phyloP scores from a whole-genome alignment of 768 basidiomycete genomes.

The Suillus bovinus region DNA sequence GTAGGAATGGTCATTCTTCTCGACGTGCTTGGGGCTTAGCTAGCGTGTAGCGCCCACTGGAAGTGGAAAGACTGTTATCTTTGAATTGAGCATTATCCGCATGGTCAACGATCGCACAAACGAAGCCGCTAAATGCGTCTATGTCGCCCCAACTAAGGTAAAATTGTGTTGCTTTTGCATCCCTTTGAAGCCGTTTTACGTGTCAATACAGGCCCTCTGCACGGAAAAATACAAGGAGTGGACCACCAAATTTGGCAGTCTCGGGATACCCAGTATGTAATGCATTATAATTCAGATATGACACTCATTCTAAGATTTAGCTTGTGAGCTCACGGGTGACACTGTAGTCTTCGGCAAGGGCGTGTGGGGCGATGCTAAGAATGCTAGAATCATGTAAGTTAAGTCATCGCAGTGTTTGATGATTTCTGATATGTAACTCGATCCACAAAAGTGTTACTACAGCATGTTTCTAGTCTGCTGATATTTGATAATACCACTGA shows the following conservation, averaged over 20 bases:
- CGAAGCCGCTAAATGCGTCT: slow-evolving; percentile 69
- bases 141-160: slow-evolving; percentile 93
- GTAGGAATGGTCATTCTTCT: slow-evolving; percentile 35
- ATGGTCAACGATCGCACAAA: slow-evolving; percentile 50
- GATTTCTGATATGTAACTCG: slow-evolving; percentile 6
- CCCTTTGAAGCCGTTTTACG: not conserved
- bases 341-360: slow-evolving; percentile 67
- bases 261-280: slow-evolving; percentile 73
- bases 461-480: slow-evolving; percentile 38
- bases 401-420: not conserved
- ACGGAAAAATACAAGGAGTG: slow-evolving; percentile 85
- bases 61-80: slow-evolving; percentile 93
- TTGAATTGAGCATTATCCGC: slow-evolving; percentile 86
- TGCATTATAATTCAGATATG: not conserved
- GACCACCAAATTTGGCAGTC: slow-evolving; percentile 71
- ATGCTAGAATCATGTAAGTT: slow-evolving; percentile 75
- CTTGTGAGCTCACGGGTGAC: slow-evolving; percentile 91
- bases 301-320: slow-evolving; percentile 38
- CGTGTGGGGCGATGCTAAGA: slow-evolving; percentile 72
- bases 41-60: slow-evolving; percentile 80
- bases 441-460: slow-evolving; percentile 64
- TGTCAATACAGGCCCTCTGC: slow-evolving; percentile 69
- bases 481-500: slow-evolving; percentile 3
- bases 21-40: slow-evolving; percentile 8
- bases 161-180: not conserved